Evolutionary conservation across 306 rosid genomes (phyloP).

Genomic region (Pachyrhizus erosus): DNA sequence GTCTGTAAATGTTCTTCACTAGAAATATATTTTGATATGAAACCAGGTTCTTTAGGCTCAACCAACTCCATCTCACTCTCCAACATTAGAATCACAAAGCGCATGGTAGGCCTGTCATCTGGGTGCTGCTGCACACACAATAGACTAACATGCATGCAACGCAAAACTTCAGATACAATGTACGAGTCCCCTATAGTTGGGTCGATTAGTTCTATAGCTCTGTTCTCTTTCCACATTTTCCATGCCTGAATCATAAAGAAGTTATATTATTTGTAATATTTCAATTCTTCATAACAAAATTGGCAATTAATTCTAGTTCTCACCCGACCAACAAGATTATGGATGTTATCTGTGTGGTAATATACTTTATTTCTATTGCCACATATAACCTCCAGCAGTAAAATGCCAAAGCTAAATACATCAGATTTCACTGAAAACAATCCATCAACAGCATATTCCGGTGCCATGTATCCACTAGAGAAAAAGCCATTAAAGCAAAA

Average conservation of each 20-base stretch:
- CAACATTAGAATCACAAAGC: constrained; percentile 56
- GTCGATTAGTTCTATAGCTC: constrained; percentile 49
- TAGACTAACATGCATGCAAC: constrained; percentile 59
- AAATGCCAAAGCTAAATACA: background rate
- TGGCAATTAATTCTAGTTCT: too few relatives aligned
- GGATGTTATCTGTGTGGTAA: too few relatives aligned
- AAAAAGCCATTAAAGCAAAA: too few relatives aligned
- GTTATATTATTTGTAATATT: too few relatives aligned
- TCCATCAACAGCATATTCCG: too few relatives aligned
- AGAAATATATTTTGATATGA: background rate
- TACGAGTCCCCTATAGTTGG: constrained; percentile 38
- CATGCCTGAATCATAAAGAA: constrained; percentile 53
- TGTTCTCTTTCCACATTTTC: constrained; percentile 59
- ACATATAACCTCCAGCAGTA: background rate
- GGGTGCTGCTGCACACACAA: constrained; percentile 64
- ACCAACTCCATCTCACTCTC: constrained; percentile 48
- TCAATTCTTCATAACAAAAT: too few relatives aligned
- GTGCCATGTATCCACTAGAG: too few relatives aligned
- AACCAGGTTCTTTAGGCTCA: constrained; percentile 64
- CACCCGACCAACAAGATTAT: too few relatives aligned
- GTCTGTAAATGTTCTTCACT: too few relatives aligned
- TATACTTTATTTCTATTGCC: background rate
- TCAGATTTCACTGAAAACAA: too few relatives aligned
- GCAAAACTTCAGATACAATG: constrained; percentile 43
- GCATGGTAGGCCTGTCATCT: constrained; percentile 49